Conservation (phyloP, 2,329 filamentous ascomycete genomes). For the Trichoderma polysporum region DNA sequence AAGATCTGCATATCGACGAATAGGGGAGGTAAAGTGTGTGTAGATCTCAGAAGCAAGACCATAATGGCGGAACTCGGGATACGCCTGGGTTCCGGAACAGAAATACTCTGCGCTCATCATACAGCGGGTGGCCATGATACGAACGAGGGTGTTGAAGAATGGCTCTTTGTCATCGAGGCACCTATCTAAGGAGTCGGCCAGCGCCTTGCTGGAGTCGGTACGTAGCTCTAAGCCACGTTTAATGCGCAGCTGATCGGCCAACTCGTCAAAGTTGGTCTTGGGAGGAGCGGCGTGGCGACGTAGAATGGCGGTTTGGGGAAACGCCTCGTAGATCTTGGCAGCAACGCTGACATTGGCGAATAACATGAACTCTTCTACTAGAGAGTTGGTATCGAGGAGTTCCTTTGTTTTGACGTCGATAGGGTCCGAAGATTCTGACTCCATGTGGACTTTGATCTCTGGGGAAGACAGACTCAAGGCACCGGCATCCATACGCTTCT, state of each 20-base stretch:
- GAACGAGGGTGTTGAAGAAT: conserved; percentile 97
- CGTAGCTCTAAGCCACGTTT: conserved; percentile 79
- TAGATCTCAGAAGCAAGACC: conserved; percentile 96
- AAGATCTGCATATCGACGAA: conserved; percentile 95
- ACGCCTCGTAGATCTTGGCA: conserved; percentile 82
- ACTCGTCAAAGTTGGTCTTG: conserved; percentile 94
- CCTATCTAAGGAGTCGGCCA: conserved; percentile 85
- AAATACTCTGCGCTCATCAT: conserved; percentile 99
- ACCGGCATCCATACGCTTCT: conserved; percentile 95
- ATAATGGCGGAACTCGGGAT: conserved; percentile 95
- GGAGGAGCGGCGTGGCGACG: conserved; percentile 90
- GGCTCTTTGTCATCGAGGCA: conserved; percentile 79
- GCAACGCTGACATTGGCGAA: conserved; percentile 96
- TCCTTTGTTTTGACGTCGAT: conserved; percentile 96
- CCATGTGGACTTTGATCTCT: conserved; percentile 92
- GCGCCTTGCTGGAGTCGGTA: conserved; percentile 84
- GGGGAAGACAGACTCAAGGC: conserved; percentile 95
- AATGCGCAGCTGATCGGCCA: conserved; percentile 84
- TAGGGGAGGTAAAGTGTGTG: conserved; percentile 97
- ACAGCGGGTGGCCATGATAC: conserved; percentile 95
- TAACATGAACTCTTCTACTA: conserved; percentile 99
- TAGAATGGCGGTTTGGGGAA: conserved; percentile 92
- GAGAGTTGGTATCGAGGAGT: conserved; percentile 90
- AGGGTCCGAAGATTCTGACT: conserved; percentile 93
- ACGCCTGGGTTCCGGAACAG: conserved; percentile 87